Evolutionary conservation across 345 rosid genomes (phyloP), one percentile per base, ranked within the genome.

Genomic region (Moricandia moricandioides): DNA sequence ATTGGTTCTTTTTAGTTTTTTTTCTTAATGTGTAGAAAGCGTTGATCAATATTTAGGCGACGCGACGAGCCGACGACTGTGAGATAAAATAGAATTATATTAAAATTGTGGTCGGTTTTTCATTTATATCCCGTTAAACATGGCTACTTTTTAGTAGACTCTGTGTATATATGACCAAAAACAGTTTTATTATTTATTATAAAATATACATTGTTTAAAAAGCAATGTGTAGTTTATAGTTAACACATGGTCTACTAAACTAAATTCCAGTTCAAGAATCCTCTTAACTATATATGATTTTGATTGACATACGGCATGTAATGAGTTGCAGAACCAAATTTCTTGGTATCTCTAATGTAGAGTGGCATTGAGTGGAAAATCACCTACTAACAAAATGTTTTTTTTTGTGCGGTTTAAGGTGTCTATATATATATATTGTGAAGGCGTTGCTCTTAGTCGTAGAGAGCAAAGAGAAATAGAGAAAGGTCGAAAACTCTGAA

Each of bases 131-230:
- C 13, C 21, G 21, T 55, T 63, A 10, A 35, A 29, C 57, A 39
- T 39, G 70, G 70, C 70, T 37, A 55, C 24, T 1, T 73, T 27
- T 39, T 4, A 37, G 77, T 60, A 73, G 56, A 55, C 65, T 40
- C 54, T 54, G 43, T 12, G 67, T 45, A 5, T 45, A 11, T 39
- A 39, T 39, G 45, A 12, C 45, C 45, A 39, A 39, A 39, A 39
- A 35, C 11, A 39, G 45, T 39, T 39, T 11, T 39, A 39, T 39
- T 10, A 39, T 62, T 9, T 9, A 62, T 27, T 18, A 18, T 12
- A 16, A 62, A 37, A 63, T 37, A 63, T 17, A 63, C 67, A 37
- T 14, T n/a, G 52, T n/a, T 45, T 39, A 12, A 6, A 11, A 37
- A 11, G 10, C 2, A 35, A 2, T 31, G 33, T 59, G 12, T 33